phyloP scores from a whole-genome alignment of 257 asterid species.

The Marsdenia floribunda region DNA sequence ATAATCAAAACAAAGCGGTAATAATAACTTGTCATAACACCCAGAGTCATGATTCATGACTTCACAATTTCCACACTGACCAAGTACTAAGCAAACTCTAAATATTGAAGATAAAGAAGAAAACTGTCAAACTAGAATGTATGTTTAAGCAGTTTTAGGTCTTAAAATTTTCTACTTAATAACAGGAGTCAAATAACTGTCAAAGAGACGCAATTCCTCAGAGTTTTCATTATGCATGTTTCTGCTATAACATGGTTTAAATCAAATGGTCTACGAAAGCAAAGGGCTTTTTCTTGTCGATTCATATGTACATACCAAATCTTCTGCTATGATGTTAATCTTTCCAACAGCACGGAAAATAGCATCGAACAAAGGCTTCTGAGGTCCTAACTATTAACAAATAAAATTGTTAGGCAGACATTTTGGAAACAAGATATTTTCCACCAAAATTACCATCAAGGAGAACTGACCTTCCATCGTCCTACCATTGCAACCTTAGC shows the following conservation, averaged over 20 bases:
- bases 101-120: neutral
- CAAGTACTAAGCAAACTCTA: neutral
- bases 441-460: slow-evolving; percentile 15
- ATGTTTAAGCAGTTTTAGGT: neutral
- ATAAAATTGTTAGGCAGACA: slow-evolving; percentile 27
- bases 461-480: slow-evolving; percentile 75
- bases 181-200: neutral
- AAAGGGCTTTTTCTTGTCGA: neutral
- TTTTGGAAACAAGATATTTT: slow-evolving; percentile 12
- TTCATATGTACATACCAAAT: slow-evolving; percentile 58
- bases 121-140: neutral
- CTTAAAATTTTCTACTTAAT: neutral
- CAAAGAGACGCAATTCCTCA: neutral
- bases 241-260: neutral
- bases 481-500: slow-evolving; percentile 83
- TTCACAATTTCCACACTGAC: neutral
- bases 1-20: neutral
- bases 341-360: slow-evolving; percentile 70
- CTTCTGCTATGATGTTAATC: slow-evolving; percentile 90
- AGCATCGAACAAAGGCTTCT: slow-evolving; percentile 77
- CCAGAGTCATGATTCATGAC: neutral
- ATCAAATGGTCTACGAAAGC: neutral
- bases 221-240: neutral
- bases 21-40: neutral
- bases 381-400: slow-evolving; percentile 88